Percentiles rank a stretch among this genome's conserved stretches.
Conservation (phyloP, 2,329 filamentous ascomycete species). For the Lecanicillium sp. region DNA sequence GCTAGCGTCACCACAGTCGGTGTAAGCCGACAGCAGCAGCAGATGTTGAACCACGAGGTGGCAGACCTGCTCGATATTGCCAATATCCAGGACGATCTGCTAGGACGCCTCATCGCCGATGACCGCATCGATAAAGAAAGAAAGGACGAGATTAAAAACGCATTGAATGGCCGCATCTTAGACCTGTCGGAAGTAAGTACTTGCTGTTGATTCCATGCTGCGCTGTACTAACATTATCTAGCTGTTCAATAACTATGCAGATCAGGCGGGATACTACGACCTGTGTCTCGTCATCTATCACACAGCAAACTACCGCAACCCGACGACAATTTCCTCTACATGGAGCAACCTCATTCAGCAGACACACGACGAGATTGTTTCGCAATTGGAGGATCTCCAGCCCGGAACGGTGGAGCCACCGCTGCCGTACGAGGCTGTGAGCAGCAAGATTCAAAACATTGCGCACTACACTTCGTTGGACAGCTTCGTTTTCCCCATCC, state of each 20-base stretch:
- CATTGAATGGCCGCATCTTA: slow-evolving; percentile 73
- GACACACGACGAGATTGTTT: slow-evolving; percentile 53
- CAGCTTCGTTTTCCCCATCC: slow-evolving; percentile 60
- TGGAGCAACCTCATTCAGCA: slow-evolving; percentile 79
- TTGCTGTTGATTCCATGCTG: background rate
- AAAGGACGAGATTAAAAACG: slow-evolving; percentile 56
- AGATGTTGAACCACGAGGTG: slow-evolving; percentile 78
- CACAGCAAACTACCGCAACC: slow-evolving; percentile 82
- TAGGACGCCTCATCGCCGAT: slow-evolving; percentile 72
- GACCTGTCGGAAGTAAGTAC: slow-evolving; percentile 70
- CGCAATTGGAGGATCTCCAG: slow-evolving; percentile 38
- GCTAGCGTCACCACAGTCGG: slow-evolving; percentile 77
- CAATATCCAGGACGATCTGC: slow-evolving; percentile 87
- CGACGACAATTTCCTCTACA: slow-evolving; percentile 74
- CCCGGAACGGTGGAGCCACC: slow-evolving; percentile 33
- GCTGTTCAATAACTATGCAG: slow-evolving; percentile 91
- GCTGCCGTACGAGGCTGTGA: slow-evolving; percentile 65
- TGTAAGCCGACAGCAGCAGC: slow-evolving; percentile 72
- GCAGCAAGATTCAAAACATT: slow-evolving; percentile 57
- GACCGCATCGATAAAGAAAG: slow-evolving; percentile 59
- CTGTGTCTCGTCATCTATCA: slow-evolving; percentile 90
- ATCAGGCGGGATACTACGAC: slow-evolving; percentile 88
- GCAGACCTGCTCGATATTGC: slow-evolving; percentile 84
- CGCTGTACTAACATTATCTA: slow-evolving; percentile 30
- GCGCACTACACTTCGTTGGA: slow-evolving; percentile 59